A percentile compares a stretch with the other conserved stretches of the same genome.
phyloP scores from a whole-genome alignment of 1,284 basidiomycete genomes.

The Blastosporella zonata region DNA sequence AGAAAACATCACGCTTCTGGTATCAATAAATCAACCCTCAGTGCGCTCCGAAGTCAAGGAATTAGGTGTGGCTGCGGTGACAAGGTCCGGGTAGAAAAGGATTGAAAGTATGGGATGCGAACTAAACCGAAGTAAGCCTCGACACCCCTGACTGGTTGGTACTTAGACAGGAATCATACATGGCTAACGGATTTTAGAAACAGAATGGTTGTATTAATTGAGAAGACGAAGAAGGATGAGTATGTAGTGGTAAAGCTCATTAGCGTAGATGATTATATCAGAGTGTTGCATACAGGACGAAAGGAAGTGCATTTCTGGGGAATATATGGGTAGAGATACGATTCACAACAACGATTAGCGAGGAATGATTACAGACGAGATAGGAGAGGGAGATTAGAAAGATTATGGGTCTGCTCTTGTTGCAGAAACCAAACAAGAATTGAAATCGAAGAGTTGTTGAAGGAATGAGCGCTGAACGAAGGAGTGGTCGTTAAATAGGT shows the following conservation, averaged over 20 bases:
- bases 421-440: neutral
- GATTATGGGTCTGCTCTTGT: neutral
- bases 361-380: neutral
- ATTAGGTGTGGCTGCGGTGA: neutral
- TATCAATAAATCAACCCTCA: constrained; percentile 2
- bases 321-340: neutral
- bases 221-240: neutral
- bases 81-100: neutral
- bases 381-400: neutral
- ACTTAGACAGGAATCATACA: neutral
- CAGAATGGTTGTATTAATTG: constrained; percentile 5
- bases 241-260: constrained; percentile 2
- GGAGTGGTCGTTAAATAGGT: neutral
- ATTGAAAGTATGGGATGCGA: neutral
- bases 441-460: neutral
- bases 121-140: neutral
- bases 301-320: neutral
- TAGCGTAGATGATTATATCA: constrained; percentile 9
- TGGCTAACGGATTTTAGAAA: neutral
- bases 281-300: constrained; percentile 1
- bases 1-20: constrained; percentile 7
- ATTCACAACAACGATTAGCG: constrained; percentile 8
- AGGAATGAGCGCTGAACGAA: neutral
- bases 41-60: constrained; percentile 7
- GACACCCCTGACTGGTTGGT: neutral